phyloP scores from a whole-genome alignment of 1,284 basidiomycete genomes.

The Papiliotrema nemorosa region DNA sequence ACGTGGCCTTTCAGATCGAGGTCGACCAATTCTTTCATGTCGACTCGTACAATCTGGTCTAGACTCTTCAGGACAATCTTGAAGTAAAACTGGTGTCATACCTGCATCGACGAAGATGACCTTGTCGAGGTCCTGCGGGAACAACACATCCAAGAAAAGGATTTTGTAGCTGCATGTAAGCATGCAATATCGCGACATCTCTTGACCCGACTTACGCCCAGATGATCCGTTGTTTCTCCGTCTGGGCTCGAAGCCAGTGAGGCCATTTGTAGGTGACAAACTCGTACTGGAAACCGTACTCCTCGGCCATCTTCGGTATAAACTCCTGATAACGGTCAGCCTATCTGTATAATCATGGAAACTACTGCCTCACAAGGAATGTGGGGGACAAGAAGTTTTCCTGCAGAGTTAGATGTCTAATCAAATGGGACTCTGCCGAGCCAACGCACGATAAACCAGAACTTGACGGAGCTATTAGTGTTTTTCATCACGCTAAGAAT shows the following conservation, averaged over 20 bases:
- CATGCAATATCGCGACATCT: neutral
- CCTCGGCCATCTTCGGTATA: conserved; percentile 82
- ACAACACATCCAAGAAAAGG: conserved; percentile 94
- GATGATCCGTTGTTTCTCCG: conserved; percentile 95
- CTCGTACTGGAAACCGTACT: conserved; percentile 89
- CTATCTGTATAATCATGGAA: conserved; percentile 2
- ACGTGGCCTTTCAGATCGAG: conserved; percentile 86
- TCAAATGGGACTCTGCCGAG: neutral
- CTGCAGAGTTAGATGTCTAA: conserved; percentile 12
- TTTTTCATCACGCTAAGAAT: conserved; percentile 91
- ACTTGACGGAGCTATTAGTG: conserved; percentile 90
- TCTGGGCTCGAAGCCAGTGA: conserved; percentile 91
- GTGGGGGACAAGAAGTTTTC: conserved; percentile 96
- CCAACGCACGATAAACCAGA: conserved; percentile 89
- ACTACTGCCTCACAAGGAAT: conserved; percentile 65
- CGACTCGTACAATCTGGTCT: conserved; percentile 93
- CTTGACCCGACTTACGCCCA: conserved; percentile 63
- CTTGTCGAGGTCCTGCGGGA: conserved; percentile 96
- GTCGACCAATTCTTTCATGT: conserved; percentile 87
- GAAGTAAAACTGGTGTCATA: conserved; percentile 10
- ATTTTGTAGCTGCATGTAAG: conserved; percentile 71
- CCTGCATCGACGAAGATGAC: conserved; percentile 95
- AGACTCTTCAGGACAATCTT: neutral
- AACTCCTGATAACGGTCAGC: conserved; percentile 63
- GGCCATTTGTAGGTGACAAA: conserved; percentile 99